phyloP scores from a whole-genome alignment of 2,329 filamentous ascomycete genomes.

The Pseudocercospora ulei region DNA sequence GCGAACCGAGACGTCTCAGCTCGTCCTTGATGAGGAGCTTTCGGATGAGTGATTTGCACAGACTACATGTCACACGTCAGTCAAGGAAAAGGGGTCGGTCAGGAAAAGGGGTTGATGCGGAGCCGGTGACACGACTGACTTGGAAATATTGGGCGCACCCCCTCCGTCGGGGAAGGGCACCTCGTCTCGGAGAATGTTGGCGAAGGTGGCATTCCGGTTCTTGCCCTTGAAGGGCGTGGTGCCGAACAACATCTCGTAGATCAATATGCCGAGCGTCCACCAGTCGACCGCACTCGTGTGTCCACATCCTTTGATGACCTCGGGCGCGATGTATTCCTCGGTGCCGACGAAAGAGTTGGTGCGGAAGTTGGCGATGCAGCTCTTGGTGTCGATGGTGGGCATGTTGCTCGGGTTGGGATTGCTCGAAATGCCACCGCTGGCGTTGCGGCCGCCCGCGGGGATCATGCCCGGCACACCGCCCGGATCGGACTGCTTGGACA shows the following conservation, averaged over 20 bases:
- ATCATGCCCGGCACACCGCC: conserved; percentile 98
- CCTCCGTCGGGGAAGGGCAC: conserved; percentile 89
- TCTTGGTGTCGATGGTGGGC: conserved; percentile 96
- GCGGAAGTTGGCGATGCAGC: conserved; percentile 94
- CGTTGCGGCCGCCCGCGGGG: conserved; percentile 60
- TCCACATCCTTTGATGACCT: conserved; percentile 96
- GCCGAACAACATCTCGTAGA: conserved; percentile 98
- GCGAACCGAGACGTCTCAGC: conserved; percentile 80
- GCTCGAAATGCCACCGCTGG: conserved; percentile 57
- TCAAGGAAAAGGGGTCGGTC: conserved; percentile 5
- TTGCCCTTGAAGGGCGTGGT: conserved; percentile 99
- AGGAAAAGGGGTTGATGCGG: conserved; percentile 20
- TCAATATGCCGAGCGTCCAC: conserved; percentile 96
- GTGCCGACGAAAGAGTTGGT: conserved; percentile 98
- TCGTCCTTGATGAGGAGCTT: conserved; percentile 98
- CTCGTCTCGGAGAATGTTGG: conserved; percentile 90
- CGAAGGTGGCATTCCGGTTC: conserved; percentile 95
- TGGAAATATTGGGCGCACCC: conserved; percentile 74
- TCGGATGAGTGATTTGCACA: conserved; percentile 92
- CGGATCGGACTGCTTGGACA: conserved; percentile 93
- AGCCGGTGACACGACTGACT: too few relatives aligned
- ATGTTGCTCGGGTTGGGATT: conserved; percentile 52
- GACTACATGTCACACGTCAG: conserved; percentile 43
- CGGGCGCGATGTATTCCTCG: conserved; percentile 96
- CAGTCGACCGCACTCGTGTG: conserved; percentile 98